phyloP scores from a whole-genome alignment of 1,139 yeast species.

The Diutina pseudorugosa region DNA sequence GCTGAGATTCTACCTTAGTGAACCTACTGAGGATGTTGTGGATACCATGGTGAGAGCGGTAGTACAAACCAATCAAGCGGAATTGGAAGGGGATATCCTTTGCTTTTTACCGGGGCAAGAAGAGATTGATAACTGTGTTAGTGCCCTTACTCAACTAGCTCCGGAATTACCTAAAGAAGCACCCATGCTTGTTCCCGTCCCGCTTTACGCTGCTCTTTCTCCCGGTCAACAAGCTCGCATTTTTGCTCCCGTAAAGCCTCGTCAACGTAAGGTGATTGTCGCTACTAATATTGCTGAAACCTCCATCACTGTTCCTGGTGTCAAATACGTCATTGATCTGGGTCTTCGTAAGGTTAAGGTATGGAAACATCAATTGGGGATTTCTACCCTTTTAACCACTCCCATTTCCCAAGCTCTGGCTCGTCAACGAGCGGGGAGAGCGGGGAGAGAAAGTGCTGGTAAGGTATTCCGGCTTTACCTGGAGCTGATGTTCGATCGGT shows the following conservation, averaged over 20 bases:
- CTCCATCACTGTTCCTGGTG: constrained; percentile 90
- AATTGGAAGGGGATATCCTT: constrained; percentile 75
- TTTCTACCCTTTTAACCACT: constrained; percentile 81
- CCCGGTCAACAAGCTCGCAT: constrained; percentile 73
- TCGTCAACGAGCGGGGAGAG: constrained; percentile 93
- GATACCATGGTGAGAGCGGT: constrained; percentile 68
- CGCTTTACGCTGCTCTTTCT: constrained; percentile 87
- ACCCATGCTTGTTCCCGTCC: constrained; percentile 65
- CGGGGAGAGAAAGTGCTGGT: constrained; percentile 91
- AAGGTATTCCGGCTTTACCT: constrained; percentile 79
- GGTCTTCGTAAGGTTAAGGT: constrained; percentile 89
- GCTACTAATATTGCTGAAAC: constrained; percentile 98
- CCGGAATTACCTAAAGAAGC: constrained; percentile 62
- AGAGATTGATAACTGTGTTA: constrained; percentile 82
- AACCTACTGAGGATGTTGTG: constrained; percentile 61
- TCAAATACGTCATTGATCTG: constrained; percentile 84
- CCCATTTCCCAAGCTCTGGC: constrained; percentile 95
- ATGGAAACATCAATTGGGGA: constrained; percentile 86
- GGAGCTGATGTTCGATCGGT: constrained; percentile 48
- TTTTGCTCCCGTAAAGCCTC: constrained; percentile 45
- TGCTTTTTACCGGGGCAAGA: constrained; percentile 96
- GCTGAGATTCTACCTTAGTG: constrained; percentile 51
- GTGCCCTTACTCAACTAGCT: constrained; percentile 45
- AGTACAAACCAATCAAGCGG: constrained; percentile 67
- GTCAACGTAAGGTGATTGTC: constrained; percentile 70